Base-by-base conservation (phyloP, 805 yeast genomes). In the Yarrowia alimentaria region DNA sequence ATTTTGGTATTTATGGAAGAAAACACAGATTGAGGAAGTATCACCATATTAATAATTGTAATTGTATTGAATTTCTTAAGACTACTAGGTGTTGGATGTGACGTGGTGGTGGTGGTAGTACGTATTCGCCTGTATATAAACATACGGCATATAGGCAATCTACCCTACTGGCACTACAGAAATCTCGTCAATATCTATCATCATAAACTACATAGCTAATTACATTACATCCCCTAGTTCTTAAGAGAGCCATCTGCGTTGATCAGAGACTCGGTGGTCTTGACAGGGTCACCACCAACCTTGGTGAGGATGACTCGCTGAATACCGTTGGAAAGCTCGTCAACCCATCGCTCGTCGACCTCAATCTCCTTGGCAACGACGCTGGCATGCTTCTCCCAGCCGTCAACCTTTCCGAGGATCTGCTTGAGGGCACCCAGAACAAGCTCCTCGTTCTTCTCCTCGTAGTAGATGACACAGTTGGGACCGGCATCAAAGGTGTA, bases 401-500 rank as follows among this genome's bases (percentile, higher is more conserved):
- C 95, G 9, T 72, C 69, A 42, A 83, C 78, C 43, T 74, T 61
- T 42, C 68, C 67, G 61, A 88, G 81, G 56, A 78, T 74, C 52
- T 74, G 71, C 66, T 81, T 71, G 54, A 93, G 69, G 57, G 86
- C 73, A 3, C 89, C 82, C 59, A 91, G 75, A 6, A 93, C 81
- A 55, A 72, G 74, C n/a, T 69, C 60, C 68, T 89, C 96, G 68
- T 91, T 78, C 61, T 80, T 73, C 57, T 76, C 77, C 64, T 83
- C 80, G 65, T 93, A 93, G 71, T 93, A 93, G 55, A 93, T 77
- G 35, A 93, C 99, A 16, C 97, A 96, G 69, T 93, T 93, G 68
- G 99, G 99, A 64, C 99, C 99, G 24, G 99, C 99, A 68, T 93
- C 99, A 63, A 85, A 93, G 1, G 99, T 93, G 68, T 93, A 93